Evolutionary conservation across 805 yeast species (phyloP).

Genomic region (Yamadazyma scolyti): DNA sequence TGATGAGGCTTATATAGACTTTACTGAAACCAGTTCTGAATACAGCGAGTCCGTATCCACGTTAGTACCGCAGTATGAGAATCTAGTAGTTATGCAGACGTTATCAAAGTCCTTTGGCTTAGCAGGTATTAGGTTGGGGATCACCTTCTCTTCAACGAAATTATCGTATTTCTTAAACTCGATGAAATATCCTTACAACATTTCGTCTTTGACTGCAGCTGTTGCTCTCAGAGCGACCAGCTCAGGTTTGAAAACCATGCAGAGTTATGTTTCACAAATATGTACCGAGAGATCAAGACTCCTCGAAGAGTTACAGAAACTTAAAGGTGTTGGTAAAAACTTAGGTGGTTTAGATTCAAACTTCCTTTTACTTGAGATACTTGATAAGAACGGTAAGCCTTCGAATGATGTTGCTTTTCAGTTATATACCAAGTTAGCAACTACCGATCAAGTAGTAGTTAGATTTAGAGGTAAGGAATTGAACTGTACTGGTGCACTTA

Average conservation of each 20-base stretch:
- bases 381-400: constrained; percentile 60
- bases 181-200: constrained; percentile 95
- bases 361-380: constrained; percentile 71
- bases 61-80: constrained; percentile 75
- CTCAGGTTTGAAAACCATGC: constrained; percentile 56
- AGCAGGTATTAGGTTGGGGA: constrained; percentile 90
- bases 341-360: constrained; percentile 88
- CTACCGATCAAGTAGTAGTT: constrained; percentile 71
- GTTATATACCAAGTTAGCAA: constrained; percentile 70
- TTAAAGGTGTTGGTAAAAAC: constrained; percentile 66
- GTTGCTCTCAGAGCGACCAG: constrained; percentile 73
- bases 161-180: constrained; percentile 72
- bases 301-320: constrained; percentile 46
- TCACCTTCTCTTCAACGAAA: constrained; percentile 61
- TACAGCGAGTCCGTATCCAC: constrained; percentile 56
- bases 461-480: constrained; percentile 88
- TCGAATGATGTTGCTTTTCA: constrained; percentile 62
- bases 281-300: constrained; percentile 54
- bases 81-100: constrained; percentile 86
- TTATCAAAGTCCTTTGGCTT: constrained; percentile 93
- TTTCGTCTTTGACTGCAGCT: constrained; percentile 74
- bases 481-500: constrained; percentile 83
- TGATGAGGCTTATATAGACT: constrained; percentile 96
- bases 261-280: constrained; percentile 46
- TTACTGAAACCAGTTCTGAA: constrained; percentile 29